phyloP scores from a whole-genome alignment of 139 green algal species.

The Zygnema cylindricum region DNA sequence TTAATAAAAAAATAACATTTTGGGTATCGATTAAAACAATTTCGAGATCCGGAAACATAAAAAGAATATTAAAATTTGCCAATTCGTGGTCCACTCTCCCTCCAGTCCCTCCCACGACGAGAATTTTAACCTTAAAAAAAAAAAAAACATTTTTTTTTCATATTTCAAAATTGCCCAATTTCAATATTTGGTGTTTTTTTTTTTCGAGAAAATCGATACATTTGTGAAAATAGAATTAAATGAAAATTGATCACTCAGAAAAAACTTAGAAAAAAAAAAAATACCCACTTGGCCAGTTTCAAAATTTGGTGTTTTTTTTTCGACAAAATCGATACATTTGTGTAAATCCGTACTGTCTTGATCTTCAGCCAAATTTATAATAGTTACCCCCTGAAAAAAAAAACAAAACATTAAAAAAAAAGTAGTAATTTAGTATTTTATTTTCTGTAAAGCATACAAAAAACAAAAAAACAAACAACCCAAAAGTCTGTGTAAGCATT shows the following conservation, averaged over 20 bases:
- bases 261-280: not conserved
- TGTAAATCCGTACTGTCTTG: conserved; percentile 90
- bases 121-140: conserved; percentile 20
- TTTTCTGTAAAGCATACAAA: no score
- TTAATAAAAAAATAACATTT: conserved; percentile 83
- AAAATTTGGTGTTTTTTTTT: not conserved
- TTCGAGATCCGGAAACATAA: conserved; percentile 73
- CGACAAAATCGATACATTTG: conserved; percentile 72
- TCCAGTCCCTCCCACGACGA: conserved; percentile 80
- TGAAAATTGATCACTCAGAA: not conserved
- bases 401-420: no score
- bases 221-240: not conserved
- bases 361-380: conserved; percentile 79
- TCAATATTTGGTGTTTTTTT: not conserved
- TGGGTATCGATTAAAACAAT: conserved; percentile 83
- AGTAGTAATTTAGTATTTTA: no score
- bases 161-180: not conserved
- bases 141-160: conserved; percentile 15
- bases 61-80: conserved; percentile 81
- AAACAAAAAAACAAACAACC: no score
- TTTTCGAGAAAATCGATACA: not conserved
- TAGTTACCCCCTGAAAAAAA: conserved; percentile 33
- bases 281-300: not conserved
- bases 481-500: no score
- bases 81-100: conserved; percentile 92